Conservation (phyloP, 257 asterid genomes). For the Solanum microdontum region DNA sequence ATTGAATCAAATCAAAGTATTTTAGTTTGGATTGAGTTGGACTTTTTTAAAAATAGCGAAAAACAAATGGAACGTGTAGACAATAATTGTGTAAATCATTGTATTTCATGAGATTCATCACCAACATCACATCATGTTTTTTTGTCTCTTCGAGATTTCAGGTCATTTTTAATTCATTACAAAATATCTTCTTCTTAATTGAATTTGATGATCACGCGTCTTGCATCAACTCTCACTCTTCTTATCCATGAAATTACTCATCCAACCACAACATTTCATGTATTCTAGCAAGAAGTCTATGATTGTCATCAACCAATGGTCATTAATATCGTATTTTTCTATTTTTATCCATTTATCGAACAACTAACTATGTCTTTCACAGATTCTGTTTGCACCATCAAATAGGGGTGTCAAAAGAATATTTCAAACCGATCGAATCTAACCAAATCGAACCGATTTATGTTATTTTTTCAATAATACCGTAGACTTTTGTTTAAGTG, state of each 20-base stretch:
- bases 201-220: neutral
- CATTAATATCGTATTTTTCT: neutral
- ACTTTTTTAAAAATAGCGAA: neutral
- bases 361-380: neutral
- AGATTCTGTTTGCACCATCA: accelerated
- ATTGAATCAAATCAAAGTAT: neutral
- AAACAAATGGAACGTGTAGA: neutral
- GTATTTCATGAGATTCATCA: neutral
- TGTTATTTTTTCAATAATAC: too few relatives aligned
- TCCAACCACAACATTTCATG: neutral
- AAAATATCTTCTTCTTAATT: neutral
- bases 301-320: neutral
- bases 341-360: neutral
- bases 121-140: neutral
- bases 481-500: too few relatives aligned
- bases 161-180: neutral
- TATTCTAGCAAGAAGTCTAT: neutral
- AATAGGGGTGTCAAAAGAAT: neutral
- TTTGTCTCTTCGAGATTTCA: neutral
- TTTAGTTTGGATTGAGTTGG: neutral
- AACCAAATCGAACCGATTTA: too few relatives aligned
- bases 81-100: neutral
- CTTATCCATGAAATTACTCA: neutral
- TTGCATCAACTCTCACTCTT: neutral
- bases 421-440: too few relatives aligned